Evolutionary conservation across 2,329 filamentous ascomycete genomes (phyloP), one percentile per base, ranked within the genome.

Genomic region (Ilyonectria mors-panacis): DNA sequence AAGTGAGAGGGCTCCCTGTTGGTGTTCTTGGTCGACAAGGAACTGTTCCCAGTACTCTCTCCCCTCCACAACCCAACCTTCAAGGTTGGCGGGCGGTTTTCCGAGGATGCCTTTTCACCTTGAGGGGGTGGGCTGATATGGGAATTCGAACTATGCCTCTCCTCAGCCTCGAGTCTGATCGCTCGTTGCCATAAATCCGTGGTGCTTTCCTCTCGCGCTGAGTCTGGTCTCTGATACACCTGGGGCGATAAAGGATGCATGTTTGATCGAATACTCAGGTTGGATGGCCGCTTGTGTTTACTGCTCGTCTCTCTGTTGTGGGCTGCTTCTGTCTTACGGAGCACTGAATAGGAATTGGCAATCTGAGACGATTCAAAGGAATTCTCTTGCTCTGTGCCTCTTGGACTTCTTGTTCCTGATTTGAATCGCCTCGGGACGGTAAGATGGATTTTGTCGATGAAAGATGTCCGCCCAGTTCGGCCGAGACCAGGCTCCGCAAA

Each of bases 381-480:
- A 21, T 30, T 28, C n/a, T 23, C 19, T n/a, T 47, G 30, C 17
- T 61, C 23, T 26, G 9, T 15, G 9, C 30, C 42, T 7, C 42
- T 42, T 7, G 33, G 58, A 26, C 58, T 45, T 39, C 57, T 59
- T 28, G 73, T 72, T 7, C 59, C 68, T 13, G 53, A 35, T 72
- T 71, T 75, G 70, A 76, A 74, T 65, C 70, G 77, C 45, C 71
- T 79, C 1, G 79, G 77, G 6, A 82, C 70, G 4, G 76, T 74
- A 1, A 81, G 68, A 56, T 82, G 78, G 0, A 85, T 67, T 39
- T 76, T 82, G 6, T 77, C 73, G 39, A 82, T 72, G 33, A 85
- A 68, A 13, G 81, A 82, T 10, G 66, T 71, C 53, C 73, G 65
- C 26, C 26, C 15, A 5, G 58, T 23, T 9, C 30, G 56, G 13